Percentiles rank a stretch among this genome's conserved stretches.
Evolutionary conservation across 2,329 filamentous ascomycete genomes (phyloP).

Genomic region (Beauveria sp.): DNA sequence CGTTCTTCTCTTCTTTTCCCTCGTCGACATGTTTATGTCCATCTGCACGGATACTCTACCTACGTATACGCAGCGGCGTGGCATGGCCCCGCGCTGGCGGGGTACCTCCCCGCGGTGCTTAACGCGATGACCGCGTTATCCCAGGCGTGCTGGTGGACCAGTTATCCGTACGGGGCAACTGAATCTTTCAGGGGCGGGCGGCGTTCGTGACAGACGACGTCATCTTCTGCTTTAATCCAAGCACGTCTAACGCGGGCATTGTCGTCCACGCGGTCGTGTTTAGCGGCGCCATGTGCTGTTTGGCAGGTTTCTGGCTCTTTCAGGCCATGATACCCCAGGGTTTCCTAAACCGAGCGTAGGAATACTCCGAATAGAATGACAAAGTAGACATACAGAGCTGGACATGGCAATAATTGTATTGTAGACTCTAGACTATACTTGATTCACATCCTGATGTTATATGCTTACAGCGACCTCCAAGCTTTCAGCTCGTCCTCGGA

Average conservation of each 20-base stretch:
- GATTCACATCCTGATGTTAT: neutral
- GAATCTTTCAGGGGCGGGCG: constrained; percentile 63
- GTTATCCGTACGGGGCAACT: constrained; percentile 55
- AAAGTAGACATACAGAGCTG: neutral
- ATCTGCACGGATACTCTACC: constrained; percentile 59
- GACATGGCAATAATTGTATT: neutral
- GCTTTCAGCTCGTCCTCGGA: constrained; percentile 56
- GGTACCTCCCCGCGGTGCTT: constrained; percentile 71
- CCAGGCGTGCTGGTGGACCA: constrained; percentile 70
- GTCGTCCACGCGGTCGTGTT: constrained; percentile 22
- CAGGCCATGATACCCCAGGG: constrained; percentile 15
- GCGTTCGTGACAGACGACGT: constrained; percentile 4
- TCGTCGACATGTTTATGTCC: constrained; percentile 60
- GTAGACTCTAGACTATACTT: neutral
- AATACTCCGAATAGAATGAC: neutral
- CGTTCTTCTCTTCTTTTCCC: constrained; percentile 50
- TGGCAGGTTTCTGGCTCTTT: constrained; percentile 12
- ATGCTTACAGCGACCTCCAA: constrained; percentile 35
- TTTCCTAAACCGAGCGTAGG: constrained; percentile 15
- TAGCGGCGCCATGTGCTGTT: constrained; percentile 17
- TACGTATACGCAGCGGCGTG: constrained; percentile 52
- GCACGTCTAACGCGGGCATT: constrained; percentile 18
- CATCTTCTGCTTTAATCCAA: constrained; percentile 5
- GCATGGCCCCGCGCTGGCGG: constrained; percentile 28
- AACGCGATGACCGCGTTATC: constrained; percentile 74